Evolutionary conservation across 2,329 filamentous ascomycete genomes (phyloP).

Genomic region (Fusarium hostae): DNA sequence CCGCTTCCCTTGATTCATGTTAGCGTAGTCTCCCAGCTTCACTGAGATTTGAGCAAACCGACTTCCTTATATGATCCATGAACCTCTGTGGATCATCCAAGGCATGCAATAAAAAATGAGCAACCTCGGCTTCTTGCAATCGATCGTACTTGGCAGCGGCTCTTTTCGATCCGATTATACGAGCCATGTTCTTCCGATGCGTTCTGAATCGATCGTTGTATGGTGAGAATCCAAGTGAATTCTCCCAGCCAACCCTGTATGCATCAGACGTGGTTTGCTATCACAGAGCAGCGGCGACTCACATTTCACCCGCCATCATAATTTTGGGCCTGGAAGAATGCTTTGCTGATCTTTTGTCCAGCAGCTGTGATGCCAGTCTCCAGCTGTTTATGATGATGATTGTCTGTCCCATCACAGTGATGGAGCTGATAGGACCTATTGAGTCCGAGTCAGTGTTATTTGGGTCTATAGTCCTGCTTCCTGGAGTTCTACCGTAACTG

Average conservation of each 20-base stretch:
- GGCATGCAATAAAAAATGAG: conserved; percentile 41
- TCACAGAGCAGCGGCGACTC: background rate
- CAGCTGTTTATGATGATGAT: conserved; percentile 55
- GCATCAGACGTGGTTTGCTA: background rate
- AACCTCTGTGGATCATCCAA: conserved; percentile 53
- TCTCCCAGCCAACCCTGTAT: conserved; percentile 41
- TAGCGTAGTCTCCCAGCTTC: background rate
- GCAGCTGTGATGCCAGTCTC: conserved; percentile 50
- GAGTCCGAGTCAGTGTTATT: background rate
- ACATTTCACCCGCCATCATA: conserved; percentile 34
- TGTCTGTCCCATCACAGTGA: conserved; percentile 54
- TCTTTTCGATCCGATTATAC: conserved; percentile 57
- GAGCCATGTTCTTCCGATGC: conserved; percentile 58
- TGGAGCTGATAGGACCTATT: conserved; percentile 57
- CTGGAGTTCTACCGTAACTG: background rate
- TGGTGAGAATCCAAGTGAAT: conserved; percentile 48
- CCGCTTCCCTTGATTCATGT: conserved; percentile 21
- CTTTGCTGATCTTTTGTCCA: conserved; percentile 42
- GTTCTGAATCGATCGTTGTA: conserved; percentile 53
- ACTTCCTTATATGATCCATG: conserved; percentile 56
- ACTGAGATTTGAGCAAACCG: conserved; percentile 9
- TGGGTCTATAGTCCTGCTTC: background rate
- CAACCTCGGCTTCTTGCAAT: conserved; percentile 56
- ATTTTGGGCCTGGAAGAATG: conserved; percentile 26
- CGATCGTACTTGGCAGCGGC: conserved; percentile 52